Conservation (phyloP, 176 grass and related monocot species). For the Cenchrus fungigraminus region DNA sequence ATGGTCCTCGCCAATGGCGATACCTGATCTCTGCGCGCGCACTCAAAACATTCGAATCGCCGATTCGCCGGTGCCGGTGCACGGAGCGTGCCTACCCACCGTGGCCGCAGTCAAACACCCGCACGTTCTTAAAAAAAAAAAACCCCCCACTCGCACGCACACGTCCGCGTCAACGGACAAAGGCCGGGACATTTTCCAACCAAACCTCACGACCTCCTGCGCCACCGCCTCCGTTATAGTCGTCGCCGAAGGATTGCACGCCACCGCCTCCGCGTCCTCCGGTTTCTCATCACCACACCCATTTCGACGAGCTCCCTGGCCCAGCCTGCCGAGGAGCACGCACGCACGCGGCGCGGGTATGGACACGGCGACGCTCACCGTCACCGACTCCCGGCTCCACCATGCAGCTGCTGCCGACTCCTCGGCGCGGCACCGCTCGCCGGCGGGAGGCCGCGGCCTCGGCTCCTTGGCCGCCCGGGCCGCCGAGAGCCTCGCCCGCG, state of each 20-base stretch:
- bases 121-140: not conserved
- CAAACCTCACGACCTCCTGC: not conserved
- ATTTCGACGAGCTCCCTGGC: not conserved
- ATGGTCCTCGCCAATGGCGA: too few relatives aligned
- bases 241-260: not conserved
- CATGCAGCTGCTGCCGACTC: not conserved
- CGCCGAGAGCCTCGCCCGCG: slow-evolving; percentile 44
- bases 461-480: slow-evolving; percentile 37
- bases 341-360: not conserved
- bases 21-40: too few relatives aligned
- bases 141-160: not conserved
- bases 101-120: not conserved
- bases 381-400: not conserved
- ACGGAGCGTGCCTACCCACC: not conserved
- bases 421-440: not conserved
- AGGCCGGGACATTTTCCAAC: not conserved
- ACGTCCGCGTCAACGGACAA: not conserved
- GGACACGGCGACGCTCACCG: not conserved
- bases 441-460: not conserved
- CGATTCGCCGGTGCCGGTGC: not conserved
- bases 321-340: not conserved
- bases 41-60: too few relatives aligned
- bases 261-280: not conserved
- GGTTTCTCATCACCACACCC: not conserved
- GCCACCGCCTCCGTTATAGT: not conserved